phyloP scores from a whole-genome alignment of 352 stramenopile species.

The Globisporangium viniferum region DNA sequence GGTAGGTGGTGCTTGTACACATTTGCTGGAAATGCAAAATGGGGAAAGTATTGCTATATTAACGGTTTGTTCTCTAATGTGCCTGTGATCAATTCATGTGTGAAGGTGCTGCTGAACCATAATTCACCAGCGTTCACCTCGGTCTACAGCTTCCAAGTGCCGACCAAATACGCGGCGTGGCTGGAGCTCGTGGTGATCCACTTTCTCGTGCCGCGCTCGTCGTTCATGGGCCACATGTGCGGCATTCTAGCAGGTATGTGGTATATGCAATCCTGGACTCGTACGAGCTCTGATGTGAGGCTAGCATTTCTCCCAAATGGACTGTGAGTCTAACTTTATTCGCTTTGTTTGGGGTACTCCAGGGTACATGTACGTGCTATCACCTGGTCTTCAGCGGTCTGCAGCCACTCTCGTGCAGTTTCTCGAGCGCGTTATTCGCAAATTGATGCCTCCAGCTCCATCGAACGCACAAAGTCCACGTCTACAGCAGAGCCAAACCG shows the following conservation, averaged over 20 bases:
- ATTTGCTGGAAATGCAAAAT: not conserved
- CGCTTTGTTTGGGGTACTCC: not conserved
- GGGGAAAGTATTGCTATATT: not conserved
- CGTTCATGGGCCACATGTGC: slow-evolving; percentile 83
- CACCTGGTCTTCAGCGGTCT: slow-evolving; percentile 2
- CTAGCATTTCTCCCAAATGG: too few relatives aligned
- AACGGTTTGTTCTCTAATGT: too few relatives aligned
- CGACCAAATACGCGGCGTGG: slow-evolving; percentile 87
- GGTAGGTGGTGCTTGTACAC: slow-evolving; percentile 20
- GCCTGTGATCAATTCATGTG: not conserved
- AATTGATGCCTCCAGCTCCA: not conserved
- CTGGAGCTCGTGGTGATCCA: slow-evolving; percentile 86
- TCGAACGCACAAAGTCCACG: not conserved
- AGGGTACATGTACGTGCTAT: slow-evolving; percentile 22
- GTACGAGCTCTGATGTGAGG: not conserved
- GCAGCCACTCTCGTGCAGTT: not conserved
- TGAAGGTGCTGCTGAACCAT: slow-evolving; percentile 78
- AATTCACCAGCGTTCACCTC: slow-evolving; percentile 59
- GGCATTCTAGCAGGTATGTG: slow-evolving; percentile 76
- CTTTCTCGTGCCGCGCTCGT: slow-evolving; percentile 73
- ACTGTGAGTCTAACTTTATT: not conserved
- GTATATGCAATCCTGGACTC: not conserved
- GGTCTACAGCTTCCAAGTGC: slow-evolving; percentile 71
- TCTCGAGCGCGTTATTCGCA: not conserved
- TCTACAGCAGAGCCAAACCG: not conserved